Percentiles rank a stretch among this genome's conserved stretches.
These are phyloP conservation scores for Trypanosoma rangeli DNA, from an alignment of 208 protist species.

Conservation along the genomic window DNA sequence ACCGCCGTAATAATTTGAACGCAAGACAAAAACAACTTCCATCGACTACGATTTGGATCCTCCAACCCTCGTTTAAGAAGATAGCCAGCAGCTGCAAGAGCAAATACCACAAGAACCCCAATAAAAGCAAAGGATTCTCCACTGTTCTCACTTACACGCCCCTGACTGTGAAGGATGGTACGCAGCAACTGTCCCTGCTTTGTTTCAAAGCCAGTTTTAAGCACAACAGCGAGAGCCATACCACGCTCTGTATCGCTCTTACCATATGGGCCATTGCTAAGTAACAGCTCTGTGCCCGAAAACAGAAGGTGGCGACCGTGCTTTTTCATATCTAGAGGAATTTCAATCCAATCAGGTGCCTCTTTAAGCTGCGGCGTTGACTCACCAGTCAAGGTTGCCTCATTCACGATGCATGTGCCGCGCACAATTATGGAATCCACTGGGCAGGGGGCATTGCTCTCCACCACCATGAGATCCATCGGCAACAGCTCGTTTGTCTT, in stretches of 20 bases:
- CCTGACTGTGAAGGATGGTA: slow-evolving; percentile 92
- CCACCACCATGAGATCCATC: slow-evolving; percentile 94
- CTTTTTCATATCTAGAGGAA: slow-evolving; percentile 80
- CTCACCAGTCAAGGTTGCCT: slow-evolving; percentile 99
- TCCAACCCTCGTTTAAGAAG: slow-evolving; percentile 92
- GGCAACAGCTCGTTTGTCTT: slow-evolving; percentile 88
- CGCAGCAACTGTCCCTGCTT: slow-evolving; percentile 97
- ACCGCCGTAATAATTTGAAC: slow-evolving; percentile 98
- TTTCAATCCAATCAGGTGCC: slow-evolving; percentile 65
- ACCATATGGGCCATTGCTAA: slow-evolving; percentile 78
- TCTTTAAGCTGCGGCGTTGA: slow-evolving; percentile 98
- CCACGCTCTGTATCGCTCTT: slow-evolving; percentile 38
- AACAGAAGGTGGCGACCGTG: slow-evolving; percentile 93
- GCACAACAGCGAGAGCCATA: slow-evolving; percentile 92
- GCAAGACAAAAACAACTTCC: slow-evolving; percentile 98
- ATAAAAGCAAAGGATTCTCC: slow-evolving; percentile 97
- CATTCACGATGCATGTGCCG: slow-evolving; percentile 97
- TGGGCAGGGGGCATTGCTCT: slow-evolving; percentile 80
- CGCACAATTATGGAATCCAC: slow-evolving; percentile 95
- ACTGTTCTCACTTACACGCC: slow-evolving; percentile 95
- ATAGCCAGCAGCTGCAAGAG: slow-evolving; percentile 93
- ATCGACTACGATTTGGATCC: slow-evolving; percentile 81
- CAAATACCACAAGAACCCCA: slow-evolving; percentile 96
- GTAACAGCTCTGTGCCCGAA: slow-evolving; percentile 94
- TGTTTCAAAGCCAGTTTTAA: slow-evolving; percentile 99